Percentiles rank a stretch among this genome's conserved stretches.
Conservation (phyloP, 805 yeast species). For the Kluyveromyces wickerhamii region DNA sequence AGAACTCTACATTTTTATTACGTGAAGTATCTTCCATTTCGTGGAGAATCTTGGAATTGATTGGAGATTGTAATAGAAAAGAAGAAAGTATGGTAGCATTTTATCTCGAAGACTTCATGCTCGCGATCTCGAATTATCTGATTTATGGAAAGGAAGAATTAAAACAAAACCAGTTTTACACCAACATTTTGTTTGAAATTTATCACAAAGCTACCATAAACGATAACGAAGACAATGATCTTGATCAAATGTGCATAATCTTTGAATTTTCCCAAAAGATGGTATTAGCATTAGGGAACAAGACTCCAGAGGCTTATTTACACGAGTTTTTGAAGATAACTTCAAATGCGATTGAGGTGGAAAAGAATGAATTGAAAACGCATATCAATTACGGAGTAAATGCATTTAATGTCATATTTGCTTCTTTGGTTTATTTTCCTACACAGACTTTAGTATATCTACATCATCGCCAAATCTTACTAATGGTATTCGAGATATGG, state of each 20-base stretch:
- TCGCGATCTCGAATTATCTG: conserved; percentile 67
- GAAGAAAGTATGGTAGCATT: conserved; percentile 47
- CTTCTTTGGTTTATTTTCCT: conserved; percentile 59
- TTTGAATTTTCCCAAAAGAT: conserved; percentile 60
- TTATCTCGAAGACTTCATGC: conserved; percentile 68
- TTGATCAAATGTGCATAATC: conserved; percentile 48
- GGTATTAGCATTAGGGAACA: conserved; percentile 47
- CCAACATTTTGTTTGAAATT: conserved; percentile 43
- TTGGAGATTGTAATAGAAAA: conserved; percentile 26
- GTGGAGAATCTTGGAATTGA: conserved; percentile 65
- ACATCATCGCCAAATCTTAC: conserved; percentile 36
- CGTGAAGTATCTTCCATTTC: conserved; percentile 57
- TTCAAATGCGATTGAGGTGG: conserved; percentile 27
- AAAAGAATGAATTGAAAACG: conserved; percentile 21
- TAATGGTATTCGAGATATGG: conserved; percentile 44
- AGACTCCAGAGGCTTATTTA: conserved; percentile 36
- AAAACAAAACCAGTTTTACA: conserved; percentile 38
- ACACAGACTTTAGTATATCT: conserved; percentile 43
- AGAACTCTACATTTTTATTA: conserved; percentile 54
- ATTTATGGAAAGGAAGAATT: conserved; percentile 49
- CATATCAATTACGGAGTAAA: conserved; percentile 28
- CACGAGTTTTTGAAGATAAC: conserved; percentile 39
- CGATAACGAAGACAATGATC: conserved; percentile 39
- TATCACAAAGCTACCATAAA: conserved; percentile 34
- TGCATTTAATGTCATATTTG: conserved; percentile 47